Conservation (phyloP, 148 eudicot genomes). For the Rhododendron ovatum region DNA sequence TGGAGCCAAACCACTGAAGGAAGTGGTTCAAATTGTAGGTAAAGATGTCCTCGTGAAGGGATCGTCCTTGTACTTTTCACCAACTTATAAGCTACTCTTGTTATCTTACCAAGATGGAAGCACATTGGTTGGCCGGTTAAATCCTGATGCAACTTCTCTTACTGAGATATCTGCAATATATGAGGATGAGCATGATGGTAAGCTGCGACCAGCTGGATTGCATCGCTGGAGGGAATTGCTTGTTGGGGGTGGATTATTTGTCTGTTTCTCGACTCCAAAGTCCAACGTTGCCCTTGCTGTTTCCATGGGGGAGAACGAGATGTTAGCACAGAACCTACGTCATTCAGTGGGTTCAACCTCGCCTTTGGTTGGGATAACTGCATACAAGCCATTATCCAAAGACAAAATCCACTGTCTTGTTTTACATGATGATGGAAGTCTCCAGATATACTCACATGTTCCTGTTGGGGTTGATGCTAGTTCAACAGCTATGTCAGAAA, state of each 20-base stretch:
- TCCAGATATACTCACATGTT: conserved; percentile 84
- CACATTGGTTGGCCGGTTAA: conserved; percentile 70
- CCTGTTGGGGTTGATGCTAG: conserved; percentile 68
- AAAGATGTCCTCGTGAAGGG: conserved; percentile 60
- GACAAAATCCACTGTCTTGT: conserved; percentile 90
- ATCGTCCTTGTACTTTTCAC: conserved; percentile 73
- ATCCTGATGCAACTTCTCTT: conserved; percentile 59
- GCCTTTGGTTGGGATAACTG: conserved; percentile 91
- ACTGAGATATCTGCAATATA: conserved; percentile 56
- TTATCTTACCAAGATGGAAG: conserved; percentile 93
- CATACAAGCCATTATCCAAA: conserved; percentile 88
- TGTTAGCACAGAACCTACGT: conserved; percentile 73
- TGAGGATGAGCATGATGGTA: conserved; percentile 82
- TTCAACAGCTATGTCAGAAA: conserved; percentile 55
- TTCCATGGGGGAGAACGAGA: conserved; percentile 65
- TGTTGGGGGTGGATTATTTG: conserved; percentile 76
- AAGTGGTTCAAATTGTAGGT: conserved; percentile 51
- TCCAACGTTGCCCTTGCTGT: conserved; percentile 74
- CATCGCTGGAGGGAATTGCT: conserved; percentile 91
- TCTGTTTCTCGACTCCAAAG: conserved; percentile 81
- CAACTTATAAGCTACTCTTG: conserved; percentile 73
- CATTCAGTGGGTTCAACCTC: conserved; percentile 85
- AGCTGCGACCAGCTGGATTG: conserved; percentile 76
- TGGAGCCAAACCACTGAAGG: conserved; percentile 73
- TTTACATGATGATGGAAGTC: conserved; percentile 99